phyloP scores from a whole-genome alignment of 345 rosid species.

The Ceriops zippeliana region DNA sequence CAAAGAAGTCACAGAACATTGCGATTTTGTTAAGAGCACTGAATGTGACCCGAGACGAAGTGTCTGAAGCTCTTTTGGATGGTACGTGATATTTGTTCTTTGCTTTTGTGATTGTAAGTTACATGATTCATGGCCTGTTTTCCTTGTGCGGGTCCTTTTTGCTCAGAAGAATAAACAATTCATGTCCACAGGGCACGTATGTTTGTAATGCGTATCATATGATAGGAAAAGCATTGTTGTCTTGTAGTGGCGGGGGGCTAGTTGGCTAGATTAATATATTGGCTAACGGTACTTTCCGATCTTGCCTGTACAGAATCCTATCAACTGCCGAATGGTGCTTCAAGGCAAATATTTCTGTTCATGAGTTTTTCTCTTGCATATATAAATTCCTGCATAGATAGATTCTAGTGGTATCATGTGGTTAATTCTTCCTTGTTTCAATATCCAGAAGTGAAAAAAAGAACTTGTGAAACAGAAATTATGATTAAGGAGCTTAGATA shows the following conservation, averaged over 20 bases:
- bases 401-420: background rate
- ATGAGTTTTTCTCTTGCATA: background rate
- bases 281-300: too few relatives aligned
- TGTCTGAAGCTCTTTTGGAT: slow-evolving; percentile 90
- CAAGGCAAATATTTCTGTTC: background rate
- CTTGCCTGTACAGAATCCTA: too few relatives aligned
- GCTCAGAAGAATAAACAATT: background rate
- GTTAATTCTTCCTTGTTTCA: background rate
- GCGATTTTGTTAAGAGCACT: slow-evolving; percentile 89
- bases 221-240: too few relatives aligned
- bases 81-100: slow-evolving; percentile 46
- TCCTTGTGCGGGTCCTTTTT: background rate
- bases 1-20: slow-evolving; percentile 96
- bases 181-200: too few relatives aligned
- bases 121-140: background rate
- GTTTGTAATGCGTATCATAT: too few relatives aligned
- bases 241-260: too few relatives aligned
- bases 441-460: background rate
- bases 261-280: too few relatives aligned
- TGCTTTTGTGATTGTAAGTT: slow-evolving; percentile 5
- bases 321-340: background rate
- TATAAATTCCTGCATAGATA: background rate
- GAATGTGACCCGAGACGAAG: slow-evolving; percentile 91
- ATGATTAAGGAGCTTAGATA: slow-evolving; percentile 10
- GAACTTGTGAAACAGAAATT: background rate